Conservation (phyloP, 2,329 filamentous ascomycete genomes). For the Botrytis cinerea region DNA sequence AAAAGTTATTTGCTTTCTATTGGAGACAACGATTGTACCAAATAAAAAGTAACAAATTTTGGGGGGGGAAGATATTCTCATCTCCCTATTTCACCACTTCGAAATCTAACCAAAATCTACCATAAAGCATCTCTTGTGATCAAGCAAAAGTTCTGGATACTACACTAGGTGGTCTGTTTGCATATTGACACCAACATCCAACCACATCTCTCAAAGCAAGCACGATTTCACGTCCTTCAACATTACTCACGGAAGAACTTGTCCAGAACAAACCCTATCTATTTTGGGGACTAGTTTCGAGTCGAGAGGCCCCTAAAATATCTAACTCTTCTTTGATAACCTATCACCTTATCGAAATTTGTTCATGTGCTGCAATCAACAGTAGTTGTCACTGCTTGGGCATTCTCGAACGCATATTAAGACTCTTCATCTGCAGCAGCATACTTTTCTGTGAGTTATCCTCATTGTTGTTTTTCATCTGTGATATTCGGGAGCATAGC, state of each 20-base stretch:
- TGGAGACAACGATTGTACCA: constrained; percentile 7
- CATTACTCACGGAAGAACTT: constrained; percentile 15
- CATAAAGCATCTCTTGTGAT: constrained; percentile 11
- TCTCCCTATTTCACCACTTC: not conserved
- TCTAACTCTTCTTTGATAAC: constrained; percentile 23
- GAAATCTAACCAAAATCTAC: not conserved
- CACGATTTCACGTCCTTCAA: constrained; percentile 22
- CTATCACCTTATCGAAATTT: not conserved
- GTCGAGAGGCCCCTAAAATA: constrained; percentile 15
- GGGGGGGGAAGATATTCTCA: not conserved
- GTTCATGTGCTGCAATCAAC: constrained; percentile 27
- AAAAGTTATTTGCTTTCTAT: not conserved
- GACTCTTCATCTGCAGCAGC: not conserved
- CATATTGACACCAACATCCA: constrained; percentile 16
- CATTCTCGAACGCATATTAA: constrained; percentile 13
- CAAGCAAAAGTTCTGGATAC: not conserved
- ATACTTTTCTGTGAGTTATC: not conserved
- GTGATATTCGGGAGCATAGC: constrained; percentile 28
- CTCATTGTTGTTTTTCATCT: not conserved
- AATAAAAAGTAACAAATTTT: not conserved
- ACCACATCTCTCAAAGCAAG: constrained; percentile 22
- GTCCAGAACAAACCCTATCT: constrained; percentile 26
- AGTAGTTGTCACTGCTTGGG: not conserved
- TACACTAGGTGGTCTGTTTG: not conserved
- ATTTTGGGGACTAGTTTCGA: constrained; percentile 6